Evolutionary conservation across 2,329 filamentous ascomycete genomes (phyloP).

Genomic region (Colletotrichum sp.): DNA sequence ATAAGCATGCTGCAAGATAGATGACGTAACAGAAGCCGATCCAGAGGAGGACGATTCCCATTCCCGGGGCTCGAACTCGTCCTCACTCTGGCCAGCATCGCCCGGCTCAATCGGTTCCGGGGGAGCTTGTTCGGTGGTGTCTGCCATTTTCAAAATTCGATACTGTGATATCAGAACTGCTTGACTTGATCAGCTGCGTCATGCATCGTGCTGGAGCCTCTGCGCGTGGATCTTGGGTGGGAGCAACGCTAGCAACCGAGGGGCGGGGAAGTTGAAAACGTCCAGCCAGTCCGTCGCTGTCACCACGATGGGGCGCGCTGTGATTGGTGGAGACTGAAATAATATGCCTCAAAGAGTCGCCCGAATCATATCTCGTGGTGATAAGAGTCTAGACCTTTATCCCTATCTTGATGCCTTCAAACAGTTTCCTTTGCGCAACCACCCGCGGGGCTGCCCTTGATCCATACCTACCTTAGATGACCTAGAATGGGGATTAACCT

Average conservation of each 20-base stretch:
- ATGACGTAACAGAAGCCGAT: background rate
- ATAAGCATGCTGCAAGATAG: background rate
- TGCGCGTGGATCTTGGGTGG: background rate
- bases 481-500: background rate
- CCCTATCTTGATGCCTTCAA: background rate
- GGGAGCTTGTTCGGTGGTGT: background rate
- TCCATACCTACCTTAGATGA: background rate
- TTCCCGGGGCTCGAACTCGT: background rate
- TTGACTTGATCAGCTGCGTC: background rate
- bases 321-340: background rate
- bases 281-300: background rate
- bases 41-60: background rate
- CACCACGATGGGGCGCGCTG: background rate
- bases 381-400: background rate
- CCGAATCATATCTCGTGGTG: background rate
- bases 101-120: background rate
- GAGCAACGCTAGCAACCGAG: background rate
- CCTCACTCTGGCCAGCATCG: background rate
- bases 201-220: background rate
- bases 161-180: background rate
- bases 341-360: background rate
- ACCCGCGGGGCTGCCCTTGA: fast-evolving
- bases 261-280: background rate
- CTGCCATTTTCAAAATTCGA: background rate
- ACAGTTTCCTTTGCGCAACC: background rate